phyloP scores from a whole-genome alignment of 2,329 filamentous ascomycete species.

The Dactylellina parvicollis region DNA sequence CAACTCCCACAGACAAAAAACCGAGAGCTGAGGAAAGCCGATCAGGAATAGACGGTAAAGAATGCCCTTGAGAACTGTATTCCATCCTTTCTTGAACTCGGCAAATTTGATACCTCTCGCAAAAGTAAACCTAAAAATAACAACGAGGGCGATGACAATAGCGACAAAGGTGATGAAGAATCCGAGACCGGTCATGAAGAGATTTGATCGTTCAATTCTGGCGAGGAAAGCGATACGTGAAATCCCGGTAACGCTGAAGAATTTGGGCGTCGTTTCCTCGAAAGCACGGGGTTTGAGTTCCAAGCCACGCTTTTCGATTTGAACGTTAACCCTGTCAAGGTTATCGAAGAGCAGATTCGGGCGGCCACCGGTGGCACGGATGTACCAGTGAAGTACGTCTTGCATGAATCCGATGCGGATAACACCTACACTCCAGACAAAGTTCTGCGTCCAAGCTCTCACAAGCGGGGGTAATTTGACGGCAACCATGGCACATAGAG shows the following conservation, averaged over 20 bases:
- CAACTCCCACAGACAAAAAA: constrained; percentile 92
- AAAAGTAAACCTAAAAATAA: constrained; percentile 90
- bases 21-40: constrained; percentile 88
- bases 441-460: constrained; percentile 92
- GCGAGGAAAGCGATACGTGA: constrained; percentile 87
- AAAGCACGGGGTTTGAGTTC: constrained; percentile 51
- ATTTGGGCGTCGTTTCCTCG: constrained; percentile 60
- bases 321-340: constrained; percentile 78
- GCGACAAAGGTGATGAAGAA: constrained; percentile 89
- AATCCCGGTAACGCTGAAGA: constrained; percentile 76
- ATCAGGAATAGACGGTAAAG: constrained; percentile 89
- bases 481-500: constrained; percentile 84
- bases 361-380: constrained; percentile 86
- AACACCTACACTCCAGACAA: constrained; percentile 97
- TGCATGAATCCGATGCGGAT: constrained; percentile 88
- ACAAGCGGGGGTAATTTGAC: constrained; percentile 86
- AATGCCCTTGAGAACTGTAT: constrained; percentile 89
- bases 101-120: constrained; percentile 80
- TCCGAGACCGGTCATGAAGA: constrained; percentile 88
- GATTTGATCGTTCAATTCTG: constrained; percentile 85
- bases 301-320: constrained; percentile 74
- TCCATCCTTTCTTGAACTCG: constrained; percentile 94
- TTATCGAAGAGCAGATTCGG: constrained; percentile 80
- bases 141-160: constrained; percentile 76
- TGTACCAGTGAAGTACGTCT: constrained; percentile 90